phyloP scores from a whole-genome alignment of 257 asterid species.

The Gynochthodes officinalis region DNA sequence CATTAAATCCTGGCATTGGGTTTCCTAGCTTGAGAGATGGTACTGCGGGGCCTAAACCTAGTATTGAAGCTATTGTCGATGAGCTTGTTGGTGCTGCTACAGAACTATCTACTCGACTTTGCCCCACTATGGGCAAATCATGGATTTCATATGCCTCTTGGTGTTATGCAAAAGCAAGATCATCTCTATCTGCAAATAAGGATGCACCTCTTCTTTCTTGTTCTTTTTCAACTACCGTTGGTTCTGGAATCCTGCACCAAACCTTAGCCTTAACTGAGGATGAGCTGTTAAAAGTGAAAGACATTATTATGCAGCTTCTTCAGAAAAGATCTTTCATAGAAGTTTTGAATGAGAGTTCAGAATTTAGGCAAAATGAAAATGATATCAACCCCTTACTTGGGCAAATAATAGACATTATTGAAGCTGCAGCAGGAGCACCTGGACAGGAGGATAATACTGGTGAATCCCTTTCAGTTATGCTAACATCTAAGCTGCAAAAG shows the following conservation, averaged over 20 bases:
- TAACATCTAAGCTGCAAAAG: slow-evolving; percentile 66
- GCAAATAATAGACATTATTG: slow-evolving; percentile 58
- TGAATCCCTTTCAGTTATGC: slow-evolving; percentile 45
- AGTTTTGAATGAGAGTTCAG: slow-evolving; percentile 41
- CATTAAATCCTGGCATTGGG: slow-evolving; percentile 38
- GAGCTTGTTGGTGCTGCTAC: slow-evolving; percentile 73
- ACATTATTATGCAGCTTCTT: slow-evolving; percentile 44
- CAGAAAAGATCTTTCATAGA: slow-evolving; percentile 34
- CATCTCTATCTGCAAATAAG: slow-evolving; percentile 43
- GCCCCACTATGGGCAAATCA: slow-evolving; percentile 92
- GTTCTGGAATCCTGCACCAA: slow-evolving; percentile 58
- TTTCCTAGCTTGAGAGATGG: slow-evolving; percentile 30
- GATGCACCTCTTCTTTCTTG: slow-evolving; percentile 45
- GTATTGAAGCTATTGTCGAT: slow-evolving; percentile 42
- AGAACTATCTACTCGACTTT: slow-evolving; percentile 73
- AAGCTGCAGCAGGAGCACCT: slow-evolving; percentile 70
- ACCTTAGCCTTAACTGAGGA: slow-evolving; percentile 65
- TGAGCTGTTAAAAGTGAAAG: slow-evolving; percentile 59
- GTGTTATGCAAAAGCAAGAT: slow-evolving; percentile 80
- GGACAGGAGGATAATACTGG: slow-evolving; percentile 66
- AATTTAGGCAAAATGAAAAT: slow-evolving; percentile 32
- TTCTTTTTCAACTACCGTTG: slow-evolving; percentile 63
- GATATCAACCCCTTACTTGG: slow-evolving; percentile 39
- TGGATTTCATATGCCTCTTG: slow-evolving; percentile 95
- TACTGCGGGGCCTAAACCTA: slow-evolving; percentile 36